Evolutionary conservation across 306 rosid genomes (phyloP), one percentile per base, ranked within the genome.

Genomic region (Chamaecrista fasciculata): DNA sequence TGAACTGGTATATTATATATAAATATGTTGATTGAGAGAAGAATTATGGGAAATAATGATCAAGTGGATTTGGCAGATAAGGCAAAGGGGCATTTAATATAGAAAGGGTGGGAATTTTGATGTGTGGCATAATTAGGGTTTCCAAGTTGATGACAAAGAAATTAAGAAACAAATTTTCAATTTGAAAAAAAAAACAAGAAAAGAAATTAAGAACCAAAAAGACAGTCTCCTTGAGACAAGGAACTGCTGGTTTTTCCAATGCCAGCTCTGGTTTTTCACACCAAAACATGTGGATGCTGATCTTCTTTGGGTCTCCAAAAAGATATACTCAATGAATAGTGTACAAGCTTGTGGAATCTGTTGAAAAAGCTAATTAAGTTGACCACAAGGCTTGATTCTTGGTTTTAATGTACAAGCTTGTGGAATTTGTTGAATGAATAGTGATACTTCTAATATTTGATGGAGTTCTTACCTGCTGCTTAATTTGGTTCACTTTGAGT

Each of bases 171-270:
- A n/a, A n/a, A n/a, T n/a, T n/a, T n/a, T n/a, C n/a, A n/a, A n/a
- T n/a, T n/a, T n/a, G n/a, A n/a, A n/a, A n/a, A n/a, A n/a, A n/a
- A n/a, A n/a, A n/a, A n/a, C n/a, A n/a, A 29, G 2, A 29, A 29
- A 29, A 2, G 5, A 29, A 33, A 33, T 33, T 33, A 74, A 67
- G 68, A 73, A 37, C 64, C 5, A 16, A 52, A 21, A 43, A 62
- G 61, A 75, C 68, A 70, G 11, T 55, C 67, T 74, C 72, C 89
- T 48, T 65, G 80, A 79, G 74, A 81, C 83, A 71, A 71, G 88
- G 86, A 82, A 77, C 59, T 68, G 79, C 75, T 56, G 71, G 37
- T 73, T 25, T 68, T 78, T 53, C 61, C 68, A 68, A 73, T 73
- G 88, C 84, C 86, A 85, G 88, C 84, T 76, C 55, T 62, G 66